Conservation (phyloP, 2,329 filamentous ascomycete species). For the Claviceps pusilla region DNA sequence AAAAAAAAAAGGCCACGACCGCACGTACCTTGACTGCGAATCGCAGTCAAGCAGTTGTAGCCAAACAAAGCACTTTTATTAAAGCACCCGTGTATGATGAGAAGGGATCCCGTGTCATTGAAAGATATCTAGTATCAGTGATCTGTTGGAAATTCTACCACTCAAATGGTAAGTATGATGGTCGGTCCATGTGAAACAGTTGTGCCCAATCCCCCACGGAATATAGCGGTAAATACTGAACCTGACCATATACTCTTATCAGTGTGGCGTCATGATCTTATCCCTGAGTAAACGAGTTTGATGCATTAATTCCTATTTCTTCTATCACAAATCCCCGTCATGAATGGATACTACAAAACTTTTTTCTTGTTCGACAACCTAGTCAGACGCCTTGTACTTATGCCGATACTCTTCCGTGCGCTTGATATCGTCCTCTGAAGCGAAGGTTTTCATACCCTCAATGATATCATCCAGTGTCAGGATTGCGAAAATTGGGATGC, state of each 20-base stretch:
- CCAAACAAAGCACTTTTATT: background rate
- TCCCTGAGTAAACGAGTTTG: too few species aligned
- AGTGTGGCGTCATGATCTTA: too few species aligned
- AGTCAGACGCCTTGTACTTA: conserved; percentile 48
- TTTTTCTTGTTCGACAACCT: background rate
- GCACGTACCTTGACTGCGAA: background rate
- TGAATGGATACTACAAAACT: background rate
- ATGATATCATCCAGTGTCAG: conserved; percentile 75
- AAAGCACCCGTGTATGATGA: background rate
- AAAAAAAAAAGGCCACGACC: too few species aligned
- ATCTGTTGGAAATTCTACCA: background rate
- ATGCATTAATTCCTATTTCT: too few species aligned
- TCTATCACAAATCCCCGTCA: background rate
- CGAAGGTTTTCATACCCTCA: conserved; percentile 46
- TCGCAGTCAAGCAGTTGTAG: background rate
- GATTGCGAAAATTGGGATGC: conserved; percentile 71
- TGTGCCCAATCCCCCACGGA: background rate
- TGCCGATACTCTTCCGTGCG: conserved; percentile 59
- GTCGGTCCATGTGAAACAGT: background rate
- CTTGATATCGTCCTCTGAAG: conserved; percentile 46
- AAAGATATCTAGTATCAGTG: background rate
- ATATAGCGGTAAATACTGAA: background rate
- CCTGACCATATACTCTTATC: background rate
- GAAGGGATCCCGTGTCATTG: background rate
- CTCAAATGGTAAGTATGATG: background rate